These are phyloP conservation scores for Rosa multiflora DNA, from an alignment of 306 rosid genomes.

Conservation along the genomic window DNA sequence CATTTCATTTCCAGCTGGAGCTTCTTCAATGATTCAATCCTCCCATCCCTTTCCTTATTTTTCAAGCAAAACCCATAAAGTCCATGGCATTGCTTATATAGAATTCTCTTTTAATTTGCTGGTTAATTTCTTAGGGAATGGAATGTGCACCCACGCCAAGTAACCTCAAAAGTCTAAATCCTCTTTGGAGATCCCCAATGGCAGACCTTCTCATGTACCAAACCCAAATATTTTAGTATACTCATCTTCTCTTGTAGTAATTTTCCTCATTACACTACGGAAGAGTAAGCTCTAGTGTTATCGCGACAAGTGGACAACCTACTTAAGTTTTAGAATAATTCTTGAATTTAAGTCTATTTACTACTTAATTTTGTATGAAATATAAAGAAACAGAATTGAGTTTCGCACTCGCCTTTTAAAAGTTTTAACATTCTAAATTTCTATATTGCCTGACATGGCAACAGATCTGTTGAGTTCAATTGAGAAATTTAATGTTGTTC, in stretches of 20 bases:
- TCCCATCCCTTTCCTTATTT: neutral
- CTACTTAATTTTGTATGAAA: too few species aligned
- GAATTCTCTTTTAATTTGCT: neutral
- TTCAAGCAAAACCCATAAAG: neutral
- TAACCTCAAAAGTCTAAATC: neutral
- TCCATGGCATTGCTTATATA: neutral
- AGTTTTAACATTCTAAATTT: too few species aligned
- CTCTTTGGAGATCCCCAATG: neutral
- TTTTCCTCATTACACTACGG: neutral
- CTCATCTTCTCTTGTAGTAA: neutral
- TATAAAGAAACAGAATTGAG: too few species aligned
- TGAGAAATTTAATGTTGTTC: too few species aligned
- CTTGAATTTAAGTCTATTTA: too few species aligned
- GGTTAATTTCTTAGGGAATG: neutral
- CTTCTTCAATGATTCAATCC: neutral
- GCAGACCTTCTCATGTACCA: neutral
- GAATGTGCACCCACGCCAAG: neutral
- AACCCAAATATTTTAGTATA: neutral
- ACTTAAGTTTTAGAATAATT: too few species aligned
- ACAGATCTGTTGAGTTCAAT: too few species aligned
- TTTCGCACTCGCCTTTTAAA: too few species aligned
- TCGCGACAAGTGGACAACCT: neutral
- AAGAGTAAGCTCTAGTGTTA: neutral
- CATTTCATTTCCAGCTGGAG: conserved; percentile 2
- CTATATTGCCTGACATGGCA: too few species aligned